Percentiles rank a stretch among this genome's conserved stretches.
These are phyloP conservation scores for Sisymbrium altissimum DNA, from an alignment of 345 rosid genomes.

Conservation along the genomic window DNA sequence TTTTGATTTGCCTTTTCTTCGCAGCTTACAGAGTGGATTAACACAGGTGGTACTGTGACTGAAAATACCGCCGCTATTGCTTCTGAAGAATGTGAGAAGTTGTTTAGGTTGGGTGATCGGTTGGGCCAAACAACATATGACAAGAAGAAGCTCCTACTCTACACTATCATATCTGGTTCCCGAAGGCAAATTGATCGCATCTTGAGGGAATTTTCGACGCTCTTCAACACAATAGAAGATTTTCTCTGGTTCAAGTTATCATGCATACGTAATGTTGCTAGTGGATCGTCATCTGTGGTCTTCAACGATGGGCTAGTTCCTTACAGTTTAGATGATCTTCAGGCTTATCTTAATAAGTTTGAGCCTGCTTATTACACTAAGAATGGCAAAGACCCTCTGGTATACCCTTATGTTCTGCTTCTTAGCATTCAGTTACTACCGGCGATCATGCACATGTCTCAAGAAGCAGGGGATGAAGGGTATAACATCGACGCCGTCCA, in stretches of 20 bases:
- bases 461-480: constrained; percentile 78
- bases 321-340: constrained; percentile 88
- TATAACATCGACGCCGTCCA: constrained; percentile 82
- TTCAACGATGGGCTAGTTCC: constrained; percentile 70
- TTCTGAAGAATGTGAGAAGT: constrained; percentile 95
- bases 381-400: constrained; percentile 93
- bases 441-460: constrained; percentile 70
- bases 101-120: constrained; percentile 87
- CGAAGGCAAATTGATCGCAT: constrained; percentile 87
- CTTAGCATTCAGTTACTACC: constrained; percentile 84
- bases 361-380: constrained; percentile 93
- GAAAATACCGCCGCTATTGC: constrained; percentile 74
- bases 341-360: constrained; percentile 88
- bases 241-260: constrained; percentile 92
- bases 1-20: constrained; percentile 26
- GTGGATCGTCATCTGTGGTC: constrained; percentile 58
- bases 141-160: constrained; percentile 86
- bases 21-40: constrained; percentile 95
- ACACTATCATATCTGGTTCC: constrained; percentile 86
- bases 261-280: constrained; percentile 57
- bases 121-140: constrained; percentile 88
- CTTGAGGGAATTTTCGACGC: constrained; percentile 78
- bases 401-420: constrained; percentile 88
- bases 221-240: constrained; percentile 91
- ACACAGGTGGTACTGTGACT: constrained; percentile 74